A percentile compares a stretch with the other conserved stretches of the same genome.
phyloP scores from a whole-genome alignment of 345 rosid species.

The Microthlaspi erraticum region DNA sequence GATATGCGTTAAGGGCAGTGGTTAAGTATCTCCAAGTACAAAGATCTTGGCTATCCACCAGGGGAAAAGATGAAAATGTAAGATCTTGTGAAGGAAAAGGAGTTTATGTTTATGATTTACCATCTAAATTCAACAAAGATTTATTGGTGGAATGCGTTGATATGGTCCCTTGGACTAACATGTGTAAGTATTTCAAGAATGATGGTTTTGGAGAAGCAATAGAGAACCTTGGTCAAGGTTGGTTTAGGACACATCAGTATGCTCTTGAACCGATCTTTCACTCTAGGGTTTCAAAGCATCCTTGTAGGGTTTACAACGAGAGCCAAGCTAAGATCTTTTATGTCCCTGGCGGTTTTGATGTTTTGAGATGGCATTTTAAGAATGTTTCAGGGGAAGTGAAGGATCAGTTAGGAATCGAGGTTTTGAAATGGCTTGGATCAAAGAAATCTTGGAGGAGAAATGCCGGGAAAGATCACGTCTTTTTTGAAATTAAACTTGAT shows the following conservation, averaged over 20 bases:
- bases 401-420: slow-evolving; percentile 54
- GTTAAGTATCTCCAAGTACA: background rate
- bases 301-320: slow-evolving; percentile 68
- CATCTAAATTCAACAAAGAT: background rate
- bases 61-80: background rate
- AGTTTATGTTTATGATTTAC: background rate
- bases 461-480: slow-evolving; percentile 71
- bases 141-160: background rate
- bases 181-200: slow-evolving; percentile 17
- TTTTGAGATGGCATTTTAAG: slow-evolving; percentile 78
- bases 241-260: slow-evolving; percentile 37
- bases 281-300: slow-evolving; percentile 5
- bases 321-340: slow-evolving; percentile 68
- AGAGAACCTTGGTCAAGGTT: slow-evolving; percentile 7
- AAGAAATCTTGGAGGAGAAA: slow-evolving; percentile 58
- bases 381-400: slow-evolving; percentile 70
- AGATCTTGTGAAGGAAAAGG: background rate
- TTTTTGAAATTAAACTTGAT: too few species aligned
- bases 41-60: background rate
- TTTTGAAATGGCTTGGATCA: slow-evolving; percentile 66
- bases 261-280: slow-evolving; percentile 19
- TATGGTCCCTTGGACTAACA: slow-evolving; percentile 19
- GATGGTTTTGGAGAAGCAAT: slow-evolving; percentile 21
- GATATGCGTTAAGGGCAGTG: background rate
- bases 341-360: slow-evolving; percentile 80